Conservation (phyloP, 2,329 filamentous ascomycete species). For the Colletotrichum destructivum region DNA sequence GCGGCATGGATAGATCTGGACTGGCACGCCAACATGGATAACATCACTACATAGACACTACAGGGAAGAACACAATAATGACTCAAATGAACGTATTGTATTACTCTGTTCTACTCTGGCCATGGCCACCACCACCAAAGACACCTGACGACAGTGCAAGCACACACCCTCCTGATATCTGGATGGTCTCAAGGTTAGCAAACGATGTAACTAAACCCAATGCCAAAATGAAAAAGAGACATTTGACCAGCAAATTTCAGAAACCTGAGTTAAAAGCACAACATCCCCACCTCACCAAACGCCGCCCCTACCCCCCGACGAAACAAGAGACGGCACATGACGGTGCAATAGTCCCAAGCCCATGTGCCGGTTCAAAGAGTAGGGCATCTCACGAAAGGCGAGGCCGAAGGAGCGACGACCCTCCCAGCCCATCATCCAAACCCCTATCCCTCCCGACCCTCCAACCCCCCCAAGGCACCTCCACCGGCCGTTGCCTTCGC, state of each 20-base stretch:
- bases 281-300: constrained; percentile 55
- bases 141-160: not conserved
- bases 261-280: constrained; percentile 64
- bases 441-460: not conserved
- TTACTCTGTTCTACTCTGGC: not conserved
- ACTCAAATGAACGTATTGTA: constrained; percentile 30
- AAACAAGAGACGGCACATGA: constrained; percentile 50
- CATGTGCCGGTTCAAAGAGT: constrained; percentile 23
- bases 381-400: constrained; percentile 21
- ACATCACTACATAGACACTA: not conserved
- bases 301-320: constrained; percentile 43
- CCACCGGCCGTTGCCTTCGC: not conserved
- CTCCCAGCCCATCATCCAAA: no score
- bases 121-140: not conserved
- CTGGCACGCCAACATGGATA: not conserved
- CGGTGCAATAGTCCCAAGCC: constrained; percentile 48
- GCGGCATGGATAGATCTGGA: not conserved
- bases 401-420: constrained; percentile 41
- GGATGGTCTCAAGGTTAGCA: constrained; percentile 15
- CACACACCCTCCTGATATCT: not conserved
- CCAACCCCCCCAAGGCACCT: not conserved
- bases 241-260: constrained; percentile 52
- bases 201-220: not conserved
- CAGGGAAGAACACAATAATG: constrained; percentile 1
- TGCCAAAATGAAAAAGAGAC: not conserved